Percentiles rank a stretch among this genome's conserved stretches.
These are phyloP conservation scores for Hypoxylon intermedium DNA, from an alignment of 495 filamentous ascomycete genomes.

Conservation along the genomic window DNA sequence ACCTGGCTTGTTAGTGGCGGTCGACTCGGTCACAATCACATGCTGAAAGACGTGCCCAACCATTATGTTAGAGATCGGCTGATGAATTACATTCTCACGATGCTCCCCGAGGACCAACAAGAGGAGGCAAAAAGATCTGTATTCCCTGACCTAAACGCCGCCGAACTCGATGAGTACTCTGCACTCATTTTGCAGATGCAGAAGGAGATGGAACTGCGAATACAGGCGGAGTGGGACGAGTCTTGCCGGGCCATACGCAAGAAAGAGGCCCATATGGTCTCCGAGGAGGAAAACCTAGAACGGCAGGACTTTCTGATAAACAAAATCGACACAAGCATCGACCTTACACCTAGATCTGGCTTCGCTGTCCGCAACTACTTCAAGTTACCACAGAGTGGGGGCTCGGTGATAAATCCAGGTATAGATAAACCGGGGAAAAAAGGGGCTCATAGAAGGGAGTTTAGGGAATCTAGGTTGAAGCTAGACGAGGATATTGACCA, in stretches of 20 bases:
- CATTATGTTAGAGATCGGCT: conserved; percentile 21
- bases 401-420: conserved; percentile 1
- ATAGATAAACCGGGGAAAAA: neutral
- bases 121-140: conserved; percentile 14
- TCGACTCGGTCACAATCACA: conserved; percentile 23
- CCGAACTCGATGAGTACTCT: conserved; percentile 20
- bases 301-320: neutral
- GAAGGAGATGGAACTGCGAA: neutral
- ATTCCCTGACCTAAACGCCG: conserved; percentile 20
- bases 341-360: conserved; percentile 7
- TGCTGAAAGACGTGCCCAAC: conserved; percentile 24
- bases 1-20: conserved; percentile 4
- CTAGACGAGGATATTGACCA: conserved; percentile 16
- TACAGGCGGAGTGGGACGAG: neutral
- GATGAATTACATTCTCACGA: conserved; percentile 26
- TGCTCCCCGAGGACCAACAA: conserved; percentile 9
- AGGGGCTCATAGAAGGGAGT: neutral
- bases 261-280: neutral
- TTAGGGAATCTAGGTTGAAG: neutral
- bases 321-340: neutral
- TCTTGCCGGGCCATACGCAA: neutral
- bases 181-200: conserved; percentile 4
- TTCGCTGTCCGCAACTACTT: neutral
- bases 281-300: neutral
- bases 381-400: neutral